Conservation (phyloP, 139 green algal genomes). For the Volvox reticuliferus region DNA sequence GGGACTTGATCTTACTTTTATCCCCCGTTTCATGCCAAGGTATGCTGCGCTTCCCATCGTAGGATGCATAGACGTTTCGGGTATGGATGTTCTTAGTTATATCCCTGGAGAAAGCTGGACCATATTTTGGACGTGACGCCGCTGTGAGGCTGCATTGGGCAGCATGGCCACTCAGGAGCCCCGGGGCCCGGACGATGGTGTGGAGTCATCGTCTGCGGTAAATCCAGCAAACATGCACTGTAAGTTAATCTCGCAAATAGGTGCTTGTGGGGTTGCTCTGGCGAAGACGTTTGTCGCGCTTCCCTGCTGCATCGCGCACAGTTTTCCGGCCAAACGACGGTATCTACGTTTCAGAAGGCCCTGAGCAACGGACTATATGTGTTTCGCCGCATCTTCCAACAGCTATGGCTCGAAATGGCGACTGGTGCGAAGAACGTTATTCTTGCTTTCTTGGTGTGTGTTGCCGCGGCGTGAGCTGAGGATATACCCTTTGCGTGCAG, state of each 20-base stretch:
- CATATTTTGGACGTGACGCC: not conserved
- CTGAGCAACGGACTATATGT: conserved; percentile 53
- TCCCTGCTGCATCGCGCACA: not conserved
- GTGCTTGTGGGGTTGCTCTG: not conserved
- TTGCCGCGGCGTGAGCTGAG: not conserved
- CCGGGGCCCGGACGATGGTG: not conserved
- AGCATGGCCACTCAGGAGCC: conserved; percentile 24
- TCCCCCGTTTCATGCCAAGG: not conserved
- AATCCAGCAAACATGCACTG: conserved; percentile 25
- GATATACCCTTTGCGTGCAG: conserved; percentile 47
- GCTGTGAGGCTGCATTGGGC: not conserved
- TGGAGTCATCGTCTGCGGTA: not conserved
- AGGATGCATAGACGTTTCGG: not conserved
- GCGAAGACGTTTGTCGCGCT: not conserved
- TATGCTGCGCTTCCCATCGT: not conserved
- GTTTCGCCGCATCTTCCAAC: conserved; percentile 35
- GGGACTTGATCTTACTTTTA: not conserved
- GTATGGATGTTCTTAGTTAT: not conserved
- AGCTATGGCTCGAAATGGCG: conserved; percentile 31
- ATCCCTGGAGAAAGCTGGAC: not conserved
- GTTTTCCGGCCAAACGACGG: conserved; percentile 46
- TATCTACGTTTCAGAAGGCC: conserved; percentile 57
- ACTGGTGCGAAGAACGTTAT: conserved; percentile 35
- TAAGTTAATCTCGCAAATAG: not conserved
- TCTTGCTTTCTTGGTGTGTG: not conserved